Base-by-base conservation (phyloP, 2,329 filamentous ascomycete species). In the Cordyceps sp. region DNA sequence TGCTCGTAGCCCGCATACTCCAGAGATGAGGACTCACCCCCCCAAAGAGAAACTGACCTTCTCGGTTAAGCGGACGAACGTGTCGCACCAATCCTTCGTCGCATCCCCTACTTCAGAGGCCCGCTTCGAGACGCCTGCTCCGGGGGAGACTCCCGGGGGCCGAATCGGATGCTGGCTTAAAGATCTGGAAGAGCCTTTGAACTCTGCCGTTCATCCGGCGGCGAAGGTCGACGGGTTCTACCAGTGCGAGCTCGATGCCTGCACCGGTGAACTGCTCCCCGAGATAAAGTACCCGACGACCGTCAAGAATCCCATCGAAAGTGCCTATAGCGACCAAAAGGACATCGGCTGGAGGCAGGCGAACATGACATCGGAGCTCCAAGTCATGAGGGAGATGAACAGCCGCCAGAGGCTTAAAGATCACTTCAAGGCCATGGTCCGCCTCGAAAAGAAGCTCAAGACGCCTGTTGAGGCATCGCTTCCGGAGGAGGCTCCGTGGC, bases 171-270 rank as follows among this genome's bases (percentile, higher is more conserved):
- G n/a, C n/a, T n/a, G n/a, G n/a, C n/a, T n/a, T n/a, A n/a, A n/a
- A n/a, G n/a, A n/a, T n/a, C n/a, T n/a, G n/a, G n/a, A n/a, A n/a
- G n/a, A n/a, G n/a, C n/a, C n/a, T n/a, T n/a, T n/a, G n/a, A n/a
- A n/a, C n/a, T n/a, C n/a, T n/a, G n/a, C n/a, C n/a, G n/a, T n/a
- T n/a, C n/a, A n/a, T n/a, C n/a, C n/a, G n/a, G n/a, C n/a, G n/a
- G n/a, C n/a, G n/a, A n/a, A n/a, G n/a, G n/a, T n/a, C n/a, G n/a
- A n/a, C n/a, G n/a, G n/a, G n/a, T n/a, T n/a, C n/a, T n/a, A n/a
- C n/a, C n/a, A n/a, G n/a, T n/a, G 45, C 16, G 60, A 59, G 14
- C 42, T 66, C 3, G 42, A 65, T 30, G 45, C 59, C 0, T 15
- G 28, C 2, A 55, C 45, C 0, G 61, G 61, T 4, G 8, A 33